These are phyloP conservation scores for Asterella californica DNA, from an alignment of 225 moss, liverwort and hornwort genomes.

Conservation along the genomic window DNA sequence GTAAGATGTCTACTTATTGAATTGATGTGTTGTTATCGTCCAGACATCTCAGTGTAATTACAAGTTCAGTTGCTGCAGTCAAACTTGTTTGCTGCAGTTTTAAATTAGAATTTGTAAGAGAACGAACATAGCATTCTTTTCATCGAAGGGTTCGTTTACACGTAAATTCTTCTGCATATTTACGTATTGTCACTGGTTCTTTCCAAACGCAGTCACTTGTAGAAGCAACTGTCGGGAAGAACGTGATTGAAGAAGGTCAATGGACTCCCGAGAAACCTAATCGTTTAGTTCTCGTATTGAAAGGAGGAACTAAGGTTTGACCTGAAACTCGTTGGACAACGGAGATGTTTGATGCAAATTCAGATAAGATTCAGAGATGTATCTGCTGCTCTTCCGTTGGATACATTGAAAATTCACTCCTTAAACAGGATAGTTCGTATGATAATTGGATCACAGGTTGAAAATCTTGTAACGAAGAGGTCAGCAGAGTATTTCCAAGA, in stretches of 20 bases:
- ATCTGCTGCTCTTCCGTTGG: not conserved
- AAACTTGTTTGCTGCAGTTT: not conserved
- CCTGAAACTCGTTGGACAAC: not conserved
- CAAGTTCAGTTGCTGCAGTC: not conserved
- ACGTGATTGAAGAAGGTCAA: conserved; percentile 52
- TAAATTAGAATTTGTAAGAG: not conserved
- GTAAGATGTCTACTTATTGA: conserved; percentile 35
- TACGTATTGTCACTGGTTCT: not conserved
- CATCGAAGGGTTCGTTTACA: not conserved
- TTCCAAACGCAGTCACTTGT: conserved; percentile 59
- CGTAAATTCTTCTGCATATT: not conserved
- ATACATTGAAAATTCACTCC: not conserved
- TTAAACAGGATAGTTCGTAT: not conserved
- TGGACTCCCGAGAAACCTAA: conserved; percentile 81
- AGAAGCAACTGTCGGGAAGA: conserved; percentile 83
- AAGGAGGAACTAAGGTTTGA: conserved; percentile 69
- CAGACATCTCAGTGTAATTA: not conserved
- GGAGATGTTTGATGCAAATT: not conserved
- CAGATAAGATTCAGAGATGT: not conserved
- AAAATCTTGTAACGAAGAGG: conserved; percentile 92
- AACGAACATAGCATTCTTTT: not conserved
- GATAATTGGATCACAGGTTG: conserved; percentile 50
- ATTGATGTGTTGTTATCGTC: not conserved
- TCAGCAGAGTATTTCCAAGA: conserved; percentile 78
- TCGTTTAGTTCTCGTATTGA: conserved; percentile 65